Conservation (phyloP, 768 basidiomycete genomes). For the Austroboletus eburneus region DNA sequence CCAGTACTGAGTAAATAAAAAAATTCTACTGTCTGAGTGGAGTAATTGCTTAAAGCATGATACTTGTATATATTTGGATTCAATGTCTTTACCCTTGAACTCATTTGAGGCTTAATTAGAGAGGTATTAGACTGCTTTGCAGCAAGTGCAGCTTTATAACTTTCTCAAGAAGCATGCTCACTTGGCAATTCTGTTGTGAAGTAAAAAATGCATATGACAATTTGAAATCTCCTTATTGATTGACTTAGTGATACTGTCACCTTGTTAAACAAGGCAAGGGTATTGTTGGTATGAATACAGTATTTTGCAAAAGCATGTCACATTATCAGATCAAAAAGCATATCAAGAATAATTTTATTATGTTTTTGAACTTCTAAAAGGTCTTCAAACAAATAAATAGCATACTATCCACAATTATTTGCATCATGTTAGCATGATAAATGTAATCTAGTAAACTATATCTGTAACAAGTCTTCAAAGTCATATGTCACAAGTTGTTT, state of each 20-base stretch:
- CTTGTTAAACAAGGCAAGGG: neutral
- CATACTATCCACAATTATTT: neutral
- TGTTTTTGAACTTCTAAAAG: neutral
- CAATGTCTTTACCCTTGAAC: neutral
- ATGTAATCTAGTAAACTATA: neutral
- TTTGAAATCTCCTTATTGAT: neutral
- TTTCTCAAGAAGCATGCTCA: neutral
- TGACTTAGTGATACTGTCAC: neutral
- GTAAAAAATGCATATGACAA: neutral
- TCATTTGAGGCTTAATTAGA: neutral
- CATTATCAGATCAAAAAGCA: neutral
- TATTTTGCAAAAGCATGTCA: constrained; percentile 4
- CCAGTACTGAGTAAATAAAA: neutral
- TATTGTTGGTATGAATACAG: neutral
- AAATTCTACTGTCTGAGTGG: neutral
- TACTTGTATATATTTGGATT: neutral
- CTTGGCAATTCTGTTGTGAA: neutral
- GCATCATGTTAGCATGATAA: neutral
- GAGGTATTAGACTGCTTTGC: neutral
- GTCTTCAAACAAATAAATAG: neutral
- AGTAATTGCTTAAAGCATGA: neutral
- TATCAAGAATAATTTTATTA: neutral
- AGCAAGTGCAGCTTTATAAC: neutral
- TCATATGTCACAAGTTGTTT: constrained; percentile 34
- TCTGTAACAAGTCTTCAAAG: constrained; percentile 38